Percentiles rank a stretch among this genome's conserved stretches.
Evolutionary conservation across 2,329 filamentous ascomycete species (phyloP).

Genomic region (Cercospora canescens): DNA sequence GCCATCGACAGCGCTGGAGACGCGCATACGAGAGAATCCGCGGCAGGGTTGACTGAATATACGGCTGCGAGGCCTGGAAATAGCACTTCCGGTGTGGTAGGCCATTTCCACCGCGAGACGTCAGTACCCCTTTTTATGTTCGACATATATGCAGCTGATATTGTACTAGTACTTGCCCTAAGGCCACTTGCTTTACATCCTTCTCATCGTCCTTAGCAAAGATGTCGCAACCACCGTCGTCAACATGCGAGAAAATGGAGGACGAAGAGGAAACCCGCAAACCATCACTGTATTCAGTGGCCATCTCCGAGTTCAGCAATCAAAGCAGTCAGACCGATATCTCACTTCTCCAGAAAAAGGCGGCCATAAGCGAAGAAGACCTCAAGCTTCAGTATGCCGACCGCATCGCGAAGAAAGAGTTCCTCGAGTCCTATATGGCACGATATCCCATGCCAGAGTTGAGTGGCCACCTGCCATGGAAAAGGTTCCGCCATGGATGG

Average conservation of each 20-base stretch:
- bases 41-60: not conserved
- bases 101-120: not conserved
- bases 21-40: not conserved
- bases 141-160: not conserved
- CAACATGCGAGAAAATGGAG: not conserved
- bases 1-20: not conserved
- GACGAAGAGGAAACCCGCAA: not conserved
- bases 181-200: not conserved
- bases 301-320: not conserved
- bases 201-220: not conserved
- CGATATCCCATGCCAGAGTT: slow-evolving; percentile 26
- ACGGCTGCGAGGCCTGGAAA: not conserved
- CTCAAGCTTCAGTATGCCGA: slow-evolving; percentile 7
- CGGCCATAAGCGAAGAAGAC: not conserved
- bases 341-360: not conserved
- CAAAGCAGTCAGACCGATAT: not conserved
- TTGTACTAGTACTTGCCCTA: not conserved
- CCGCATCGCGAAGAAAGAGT: slow-evolving; percentile 26
- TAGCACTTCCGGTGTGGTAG: not conserved
- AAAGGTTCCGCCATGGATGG: slow-evolving; percentile 31
- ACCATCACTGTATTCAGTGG: not conserved
- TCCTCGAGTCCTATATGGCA: slow-evolving; percentile 22
- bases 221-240: not conserved
- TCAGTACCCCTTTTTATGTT: not conserved
- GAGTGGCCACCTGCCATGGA: slow-evolving; percentile 20